phyloP scores from a whole-genome alignment of 805 yeast species.

The Brettanomyces bruxellensis region DNA sequence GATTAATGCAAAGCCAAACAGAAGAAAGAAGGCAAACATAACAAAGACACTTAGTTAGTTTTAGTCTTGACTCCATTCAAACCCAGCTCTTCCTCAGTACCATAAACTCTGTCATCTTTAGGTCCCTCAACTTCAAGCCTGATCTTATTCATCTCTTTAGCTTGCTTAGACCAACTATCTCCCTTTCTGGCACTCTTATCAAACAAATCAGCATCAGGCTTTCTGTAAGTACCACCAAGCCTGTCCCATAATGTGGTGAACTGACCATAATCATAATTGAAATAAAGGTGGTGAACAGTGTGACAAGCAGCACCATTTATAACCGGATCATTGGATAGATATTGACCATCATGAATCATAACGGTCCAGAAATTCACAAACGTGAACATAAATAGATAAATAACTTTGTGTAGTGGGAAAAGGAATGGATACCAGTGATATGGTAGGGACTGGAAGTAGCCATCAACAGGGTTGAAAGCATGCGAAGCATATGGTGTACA shows the following conservation, averaged over 20 bases:
- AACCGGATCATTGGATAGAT: slow-evolving; percentile 84
- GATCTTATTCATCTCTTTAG: slow-evolving; percentile 66
- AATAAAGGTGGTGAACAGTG: slow-evolving; percentile 92
- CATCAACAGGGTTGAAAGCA: slow-evolving; percentile 98
- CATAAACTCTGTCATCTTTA: slow-evolving; percentile 69
- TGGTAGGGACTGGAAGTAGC: slow-evolving; percentile 86
- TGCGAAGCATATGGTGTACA: slow-evolving; percentile 98
- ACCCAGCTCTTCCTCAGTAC: slow-evolving; percentile 30
- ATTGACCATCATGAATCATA: slow-evolving; percentile 97
- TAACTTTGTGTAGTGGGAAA: slow-evolving; percentile 85
- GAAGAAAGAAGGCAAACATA: background rate
- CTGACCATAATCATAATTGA: slow-evolving; percentile 97
- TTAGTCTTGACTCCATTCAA: slow-evolving; percentile 3
- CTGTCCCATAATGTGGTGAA: slow-evolving; percentile 98
- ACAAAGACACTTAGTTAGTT: background rate
- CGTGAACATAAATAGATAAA: slow-evolving; percentile 73
- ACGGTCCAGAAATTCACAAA: slow-evolving; percentile 98
- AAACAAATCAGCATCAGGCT: slow-evolving; percentile 82
- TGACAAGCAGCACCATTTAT: slow-evolving; percentile 98
- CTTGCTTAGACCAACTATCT: slow-evolving; percentile 63
- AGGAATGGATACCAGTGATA: slow-evolving; percentile 88
- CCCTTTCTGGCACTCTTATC: slow-evolving; percentile 52
- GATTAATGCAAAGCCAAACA: too few relatives aligned
- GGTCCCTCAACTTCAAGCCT: slow-evolving; percentile 74
- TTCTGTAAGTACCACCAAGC: slow-evolving; percentile 85